phyloP scores from a whole-genome alignment of 139 green algal genomes.

The Nannochloris sp. region DNA sequence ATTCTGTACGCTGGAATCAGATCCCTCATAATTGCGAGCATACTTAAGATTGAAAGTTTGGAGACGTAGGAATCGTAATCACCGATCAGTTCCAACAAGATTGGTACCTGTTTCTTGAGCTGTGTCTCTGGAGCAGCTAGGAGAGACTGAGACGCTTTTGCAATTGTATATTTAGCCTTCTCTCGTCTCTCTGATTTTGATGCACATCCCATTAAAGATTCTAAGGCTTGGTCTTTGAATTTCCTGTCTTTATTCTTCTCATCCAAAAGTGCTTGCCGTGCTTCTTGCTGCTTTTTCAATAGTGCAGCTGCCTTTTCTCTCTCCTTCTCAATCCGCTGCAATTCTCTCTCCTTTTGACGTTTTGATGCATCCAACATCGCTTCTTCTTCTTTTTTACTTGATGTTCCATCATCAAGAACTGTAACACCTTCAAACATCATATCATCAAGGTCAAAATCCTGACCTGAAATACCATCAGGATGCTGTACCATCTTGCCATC shows the following conservation, averaged over 20 bases:
- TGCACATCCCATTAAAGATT: conserved; percentile 25
- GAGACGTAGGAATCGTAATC: conserved; percentile 39
- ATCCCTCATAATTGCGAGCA: conserved; percentile 78
- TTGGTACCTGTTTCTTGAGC: conserved; percentile 26
- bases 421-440: neutral
- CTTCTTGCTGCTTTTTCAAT: neutral
- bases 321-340: conserved; percentile 1
- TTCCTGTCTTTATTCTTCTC: neutral
- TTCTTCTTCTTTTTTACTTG: conserved; percentile 6
- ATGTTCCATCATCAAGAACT: conserved; percentile 8
- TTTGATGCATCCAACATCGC: neutral
- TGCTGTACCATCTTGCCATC: conserved; percentile 32
- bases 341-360: neutral
- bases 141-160: conserved; percentile 51
- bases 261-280: conserved; percentile 5
- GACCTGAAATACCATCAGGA: too few relatives aligned
- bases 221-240: conserved; percentile 19
- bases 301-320: conserved; percentile 1
- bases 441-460: neutral
- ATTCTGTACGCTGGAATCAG: conserved; percentile 78
- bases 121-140: conserved; percentile 62
- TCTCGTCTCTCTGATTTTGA: conserved; percentile 28
- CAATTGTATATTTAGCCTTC: conserved; percentile 57
- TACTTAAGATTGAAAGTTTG: conserved; percentile 68
- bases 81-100: conserved; percentile 26